A percentile compares a stretch with the other conserved stretches of the same genome.
Evolutionary conservation across 2,329 filamentous ascomycete genomes (phyloP).

Genomic region (Beauveria pseudobassiana): DNA sequence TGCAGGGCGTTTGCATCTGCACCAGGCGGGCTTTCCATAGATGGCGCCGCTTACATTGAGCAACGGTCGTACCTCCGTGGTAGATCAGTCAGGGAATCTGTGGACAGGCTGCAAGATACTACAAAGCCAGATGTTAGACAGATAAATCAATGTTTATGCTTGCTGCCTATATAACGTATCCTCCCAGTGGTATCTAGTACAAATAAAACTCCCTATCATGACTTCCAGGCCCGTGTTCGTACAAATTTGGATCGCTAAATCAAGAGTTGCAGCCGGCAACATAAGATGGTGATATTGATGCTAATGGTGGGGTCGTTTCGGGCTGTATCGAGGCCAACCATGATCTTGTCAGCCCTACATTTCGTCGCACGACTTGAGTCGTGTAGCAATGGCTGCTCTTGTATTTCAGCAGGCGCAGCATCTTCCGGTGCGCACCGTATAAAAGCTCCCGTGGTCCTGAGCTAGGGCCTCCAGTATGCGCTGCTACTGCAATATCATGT

Average conservation of each 20-base stretch:
- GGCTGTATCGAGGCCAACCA: neutral
- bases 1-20: neutral
- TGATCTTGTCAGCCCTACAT: neutral
- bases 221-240: conserved; percentile 1
- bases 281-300: neutral
- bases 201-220: conserved; percentile 9
- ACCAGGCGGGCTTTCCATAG: neutral
- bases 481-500: neutral
- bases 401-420: neutral
- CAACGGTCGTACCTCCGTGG: neutral
- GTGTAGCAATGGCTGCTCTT: neutral
- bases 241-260: conserved; percentile 1
- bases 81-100: no score
- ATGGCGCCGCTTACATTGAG: neutral
- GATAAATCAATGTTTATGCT: neutral
- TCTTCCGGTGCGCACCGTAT: neutral
- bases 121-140: neutral
- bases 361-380: neutral
- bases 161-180: neutral
- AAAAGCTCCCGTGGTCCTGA: no score
- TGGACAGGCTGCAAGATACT: no score
- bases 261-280: neutral
- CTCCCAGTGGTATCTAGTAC: conserved; percentile 7
- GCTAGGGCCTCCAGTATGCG: no score
- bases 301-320: no score